Percentiles rank a stretch among this genome's conserved stretches.
Evolutionary conservation across 257 asterid species (phyloP).

Genomic region (Solanum megistacrolobum): DNA sequence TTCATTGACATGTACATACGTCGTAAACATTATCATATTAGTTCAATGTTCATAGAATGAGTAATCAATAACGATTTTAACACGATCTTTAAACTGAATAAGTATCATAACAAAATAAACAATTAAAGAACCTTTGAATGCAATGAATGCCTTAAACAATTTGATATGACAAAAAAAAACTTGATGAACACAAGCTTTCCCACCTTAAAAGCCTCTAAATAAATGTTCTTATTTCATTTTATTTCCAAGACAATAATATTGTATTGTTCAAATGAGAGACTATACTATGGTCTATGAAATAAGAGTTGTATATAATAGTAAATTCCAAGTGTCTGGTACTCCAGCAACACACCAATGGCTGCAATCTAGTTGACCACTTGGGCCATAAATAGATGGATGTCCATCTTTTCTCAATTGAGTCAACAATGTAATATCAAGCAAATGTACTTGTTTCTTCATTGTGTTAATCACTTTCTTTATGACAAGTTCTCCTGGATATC

Average conservation of each 20-base stretch:
- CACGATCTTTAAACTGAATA: no score
- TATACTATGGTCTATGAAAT: not conserved
- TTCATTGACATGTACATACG: no score
- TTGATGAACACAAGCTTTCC: no score
- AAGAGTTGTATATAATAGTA: constrained; percentile 21
- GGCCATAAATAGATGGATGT: constrained; percentile 55
- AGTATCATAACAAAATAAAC: no score
- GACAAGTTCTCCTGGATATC: constrained; percentile 37
- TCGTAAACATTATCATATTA: no score
- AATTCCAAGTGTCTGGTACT: constrained; percentile 69
- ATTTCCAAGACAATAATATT: not conserved
- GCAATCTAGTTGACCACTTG: constrained; percentile 35
- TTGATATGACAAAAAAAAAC: no score
- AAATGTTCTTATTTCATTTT: no score
- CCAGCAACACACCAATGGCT: constrained; percentile 81
- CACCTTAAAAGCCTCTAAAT: no score
- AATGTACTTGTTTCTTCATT: constrained; percentile 31
- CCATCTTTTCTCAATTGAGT: constrained; percentile 65
- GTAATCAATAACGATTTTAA: no score
- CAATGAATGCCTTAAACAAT: no score
- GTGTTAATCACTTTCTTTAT: constrained; percentile 39
- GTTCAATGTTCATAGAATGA: no score
- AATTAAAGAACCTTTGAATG: no score
- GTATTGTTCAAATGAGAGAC: not conserved
- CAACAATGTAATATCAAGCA: constrained; percentile 51